These are phyloP conservation scores for Yamadazyma diddensiae DNA, from an alignment of 1,139 yeast species.

Conservation along the genomic window DNA sequence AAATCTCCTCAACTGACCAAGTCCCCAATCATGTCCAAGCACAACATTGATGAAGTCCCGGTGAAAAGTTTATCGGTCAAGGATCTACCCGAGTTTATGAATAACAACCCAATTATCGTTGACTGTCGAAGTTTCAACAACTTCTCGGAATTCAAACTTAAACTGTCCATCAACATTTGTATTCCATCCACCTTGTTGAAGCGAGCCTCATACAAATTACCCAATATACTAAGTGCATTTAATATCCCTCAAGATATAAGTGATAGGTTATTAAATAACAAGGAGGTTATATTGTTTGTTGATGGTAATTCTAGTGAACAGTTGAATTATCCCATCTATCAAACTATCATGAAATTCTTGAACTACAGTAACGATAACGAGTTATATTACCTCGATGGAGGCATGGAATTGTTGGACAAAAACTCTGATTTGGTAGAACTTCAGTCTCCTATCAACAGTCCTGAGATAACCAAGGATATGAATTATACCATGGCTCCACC, in stretches of 20 bases:
- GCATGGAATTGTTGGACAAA: constrained; percentile 22
- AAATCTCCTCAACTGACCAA: constrained; percentile 7
- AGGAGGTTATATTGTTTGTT: constrained; percentile 43
- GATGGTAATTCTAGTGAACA: constrained; percentile 36
- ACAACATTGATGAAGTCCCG: constrained; percentile 4
- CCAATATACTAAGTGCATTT: constrained; percentile 28
- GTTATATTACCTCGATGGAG: constrained; percentile 35
- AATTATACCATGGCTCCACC: constrained; percentile 7
- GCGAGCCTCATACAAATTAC: constrained; percentile 30
- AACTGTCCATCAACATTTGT: constrained; percentile 33
- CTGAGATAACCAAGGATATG: not conserved
- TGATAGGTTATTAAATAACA: constrained; percentile 17
- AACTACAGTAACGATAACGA: constrained; percentile 23
- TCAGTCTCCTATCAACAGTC: constrained; percentile 10
- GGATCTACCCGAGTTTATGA: constrained; percentile 4
- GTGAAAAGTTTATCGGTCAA: constrained; percentile 1
- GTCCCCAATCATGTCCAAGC: constrained; percentile 2
- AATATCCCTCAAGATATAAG: constrained; percentile 21
- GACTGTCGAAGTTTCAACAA: constrained; percentile 39
- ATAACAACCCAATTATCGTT: constrained; percentile 19
- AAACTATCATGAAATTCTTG: constrained; percentile 41
- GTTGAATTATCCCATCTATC: constrained; percentile 38
- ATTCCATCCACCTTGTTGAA: constrained; percentile 42
- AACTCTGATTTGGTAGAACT: constrained; percentile 10
- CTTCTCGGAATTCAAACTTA: constrained; percentile 27